Percentiles rank a stretch among this genome's conserved stretches.
Conservation (phyloP, 148 eudicot genomes). For the Drosera capensis region DNA sequence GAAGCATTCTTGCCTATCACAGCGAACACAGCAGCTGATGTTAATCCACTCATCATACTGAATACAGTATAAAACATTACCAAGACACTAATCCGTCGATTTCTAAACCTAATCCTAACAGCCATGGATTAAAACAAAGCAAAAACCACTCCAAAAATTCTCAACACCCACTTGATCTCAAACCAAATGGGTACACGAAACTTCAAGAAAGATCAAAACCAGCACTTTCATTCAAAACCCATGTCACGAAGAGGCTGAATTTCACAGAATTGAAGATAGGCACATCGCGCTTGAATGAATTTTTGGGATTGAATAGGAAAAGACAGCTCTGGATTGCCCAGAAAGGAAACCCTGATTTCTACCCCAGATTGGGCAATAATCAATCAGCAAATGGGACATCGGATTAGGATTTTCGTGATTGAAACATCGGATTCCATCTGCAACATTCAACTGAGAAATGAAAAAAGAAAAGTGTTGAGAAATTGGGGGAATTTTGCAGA, state of each 20-base stretch:
- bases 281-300: background rate
- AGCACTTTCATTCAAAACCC: background rate
- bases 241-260: background rate
- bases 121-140: background rate
- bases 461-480: background rate
- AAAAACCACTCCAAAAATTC: background rate
- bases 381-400: background rate
- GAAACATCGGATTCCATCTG: constrained; percentile 84
- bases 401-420: constrained; percentile 21
- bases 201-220: background rate
- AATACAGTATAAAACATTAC: too few species aligned
- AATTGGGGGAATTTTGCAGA: background rate
- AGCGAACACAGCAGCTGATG: too few species aligned
- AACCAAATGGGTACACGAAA: too few species aligned
- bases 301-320: background rate
- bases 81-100: background rate
- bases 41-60: too few species aligned
- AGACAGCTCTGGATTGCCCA: background rate
- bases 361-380: background rate
- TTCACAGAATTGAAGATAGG: background rate
- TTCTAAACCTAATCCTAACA: background rate
- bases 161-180: background rate
- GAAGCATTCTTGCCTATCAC: too few species aligned
- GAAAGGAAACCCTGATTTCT: background rate
- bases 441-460: constrained; percentile 10